A percentile compares a stretch with the other conserved stretches of the same genome.
phyloP scores from a whole-genome alignment of 2,329 filamentous ascomycete genomes.

The Stagonosporopsis rhizophila region DNA sequence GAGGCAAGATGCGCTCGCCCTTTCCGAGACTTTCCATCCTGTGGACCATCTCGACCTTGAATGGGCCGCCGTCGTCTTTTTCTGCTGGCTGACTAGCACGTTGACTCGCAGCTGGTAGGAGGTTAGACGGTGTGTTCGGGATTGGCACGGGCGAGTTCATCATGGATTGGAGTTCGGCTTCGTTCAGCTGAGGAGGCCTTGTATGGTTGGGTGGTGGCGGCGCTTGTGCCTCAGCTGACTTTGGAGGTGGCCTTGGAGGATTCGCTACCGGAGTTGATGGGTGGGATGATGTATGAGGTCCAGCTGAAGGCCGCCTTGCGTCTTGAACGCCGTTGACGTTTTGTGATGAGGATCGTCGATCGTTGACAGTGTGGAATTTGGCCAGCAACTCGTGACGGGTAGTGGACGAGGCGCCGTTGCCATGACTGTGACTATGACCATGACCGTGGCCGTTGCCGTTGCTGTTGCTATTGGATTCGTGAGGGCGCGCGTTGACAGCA shows the following conservation, averaged over 20 bases:
- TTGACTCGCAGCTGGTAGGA: conserved; percentile 57
- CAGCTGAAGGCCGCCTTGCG: conserved; percentile 38
- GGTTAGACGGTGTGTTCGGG: conserved; percentile 60
- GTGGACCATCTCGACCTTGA: conserved; percentile 71
- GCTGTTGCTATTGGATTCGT: conserved; percentile 40
- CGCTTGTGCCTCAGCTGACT: conserved; percentile 26
- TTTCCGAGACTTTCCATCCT: conserved; percentile 78
- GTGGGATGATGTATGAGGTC: conserved; percentile 34
- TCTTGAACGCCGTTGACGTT: conserved; percentile 34
- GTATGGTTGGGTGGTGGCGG: conserved; percentile 25
- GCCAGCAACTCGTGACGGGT: conserved; percentile 67
- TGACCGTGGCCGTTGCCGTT: background rate
- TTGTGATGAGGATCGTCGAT: conserved; percentile 52
- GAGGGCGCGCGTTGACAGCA: conserved; percentile 63
- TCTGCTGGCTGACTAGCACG: conserved; percentile 51
- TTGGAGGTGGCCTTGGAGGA: conserved; percentile 39
- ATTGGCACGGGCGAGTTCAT: conserved; percentile 60
- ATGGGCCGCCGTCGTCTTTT: conserved; percentile 65
- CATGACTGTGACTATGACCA: conserved; percentile 17
- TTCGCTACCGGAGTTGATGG: conserved; percentile 34
- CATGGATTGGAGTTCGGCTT: conserved; percentile 50
- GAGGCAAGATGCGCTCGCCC: conserved; percentile 78
- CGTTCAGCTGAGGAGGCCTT: conserved; percentile 39
- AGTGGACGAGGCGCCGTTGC: conserved; percentile 62
- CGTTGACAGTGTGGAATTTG: conserved; percentile 67